Evolutionary conservation across 2,329 filamentous ascomycete species (phyloP).

Genomic region (Emericellopsis atlantica): DNA sequence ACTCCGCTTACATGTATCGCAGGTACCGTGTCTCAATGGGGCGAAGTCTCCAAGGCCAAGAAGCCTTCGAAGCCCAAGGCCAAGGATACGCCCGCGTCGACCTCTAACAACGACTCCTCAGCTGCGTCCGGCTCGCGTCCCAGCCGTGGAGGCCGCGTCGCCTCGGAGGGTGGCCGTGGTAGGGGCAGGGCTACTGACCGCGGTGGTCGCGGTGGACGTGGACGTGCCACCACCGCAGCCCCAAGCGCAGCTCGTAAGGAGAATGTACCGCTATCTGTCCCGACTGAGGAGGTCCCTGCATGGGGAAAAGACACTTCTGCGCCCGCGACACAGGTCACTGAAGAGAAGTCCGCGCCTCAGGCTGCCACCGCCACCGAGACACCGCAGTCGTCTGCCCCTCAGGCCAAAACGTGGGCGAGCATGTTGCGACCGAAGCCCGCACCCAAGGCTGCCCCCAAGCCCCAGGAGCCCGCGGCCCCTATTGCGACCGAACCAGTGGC

Average conservation of each 20-base stretch:
- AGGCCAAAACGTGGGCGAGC: conserved; percentile 59
- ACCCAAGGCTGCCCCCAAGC: conserved; percentile 45
- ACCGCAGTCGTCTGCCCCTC: conserved; percentile 23
- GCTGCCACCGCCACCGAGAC: conserved; percentile 17
- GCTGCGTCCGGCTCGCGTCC: conserved; percentile 29
- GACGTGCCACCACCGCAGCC: conserved; percentile 38
- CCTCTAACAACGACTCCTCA: conserved; percentile 33
- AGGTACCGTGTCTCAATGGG: conserved; percentile 76
- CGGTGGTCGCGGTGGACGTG: conserved; percentile 47
- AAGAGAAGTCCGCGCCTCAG: conserved; percentile 18
- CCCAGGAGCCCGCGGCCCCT: conserved; percentile 29
- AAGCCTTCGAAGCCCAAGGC: conserved; percentile 63
- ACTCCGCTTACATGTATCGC: conserved; percentile 1
- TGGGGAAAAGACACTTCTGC: conserved; percentile 30
- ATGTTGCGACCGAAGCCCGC: conserved; percentile 52
- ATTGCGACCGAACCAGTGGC: conserved; percentile 13
- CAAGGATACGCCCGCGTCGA: conserved; percentile 41
- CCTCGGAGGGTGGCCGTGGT: conserved; percentile 48
- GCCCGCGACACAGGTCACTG: conserved; percentile 17
- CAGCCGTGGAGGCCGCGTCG: conserved; percentile 48
- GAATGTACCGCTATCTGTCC: conserved; percentile 44
- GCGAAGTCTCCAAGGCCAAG: conserved; percentile 69
- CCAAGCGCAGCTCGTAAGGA: conserved; percentile 55
- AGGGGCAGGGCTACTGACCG: conserved; percentile 49
- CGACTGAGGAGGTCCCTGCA: conserved; percentile 53